phyloP scores from a whole-genome alignment of 495 filamentous ascomycete species.

The Penicillium tannophilum region DNA sequence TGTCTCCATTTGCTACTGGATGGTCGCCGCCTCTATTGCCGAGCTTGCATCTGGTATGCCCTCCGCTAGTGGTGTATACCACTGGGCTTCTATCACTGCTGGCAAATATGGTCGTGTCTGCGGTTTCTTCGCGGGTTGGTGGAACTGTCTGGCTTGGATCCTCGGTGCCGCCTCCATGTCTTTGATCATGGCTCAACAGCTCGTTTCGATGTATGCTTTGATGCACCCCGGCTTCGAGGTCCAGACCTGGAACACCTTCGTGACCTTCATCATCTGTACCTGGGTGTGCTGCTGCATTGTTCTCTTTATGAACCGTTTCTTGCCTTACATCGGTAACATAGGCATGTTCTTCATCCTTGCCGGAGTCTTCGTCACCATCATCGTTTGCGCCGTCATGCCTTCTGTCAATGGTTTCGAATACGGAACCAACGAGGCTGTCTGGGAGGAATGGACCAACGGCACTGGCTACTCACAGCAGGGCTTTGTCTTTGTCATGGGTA shows the following conservation, averaged over 20 bases:
- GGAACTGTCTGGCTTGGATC: slow-evolving; percentile 81
- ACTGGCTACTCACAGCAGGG: slow-evolving; percentile 69
- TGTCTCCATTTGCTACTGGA: slow-evolving; percentile 53
- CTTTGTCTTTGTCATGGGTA: slow-evolving; percentile 77
- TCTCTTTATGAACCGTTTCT: slow-evolving; percentile 66
- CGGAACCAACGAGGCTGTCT: slow-evolving; percentile 60
- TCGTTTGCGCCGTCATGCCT: slow-evolving; percentile 79
- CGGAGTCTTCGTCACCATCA: slow-evolving; percentile 69
- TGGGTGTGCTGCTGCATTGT: slow-evolving; percentile 67
- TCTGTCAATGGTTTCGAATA: slow-evolving; percentile 44
- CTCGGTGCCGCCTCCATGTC: slow-evolving; percentile 65
- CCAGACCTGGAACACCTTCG: slow-evolving; percentile 74
- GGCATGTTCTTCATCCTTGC: slow-evolving; percentile 70
- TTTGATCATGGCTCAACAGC: slow-evolving; percentile 67
- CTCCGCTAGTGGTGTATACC: slow-evolving; percentile 78
- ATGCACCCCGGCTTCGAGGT: slow-evolving; percentile 65
- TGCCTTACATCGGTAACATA: slow-evolving; percentile 66
- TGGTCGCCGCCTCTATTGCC: slow-evolving; percentile 61
- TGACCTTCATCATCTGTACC: slow-evolving; percentile 66
- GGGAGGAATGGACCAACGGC: slow-evolving; percentile 64
- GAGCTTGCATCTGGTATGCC: slow-evolving; percentile 82
- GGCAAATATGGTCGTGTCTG: slow-evolving; percentile 68
- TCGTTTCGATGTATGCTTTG: slow-evolving; percentile 69
- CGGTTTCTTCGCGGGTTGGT: slow-evolving; percentile 79
- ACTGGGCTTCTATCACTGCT: slow-evolving; percentile 79